These are phyloP conservation scores for Zygotorulaspora danielsina DNA, from an alignment of 805 yeast species.

Conservation along the genomic window DNA sequence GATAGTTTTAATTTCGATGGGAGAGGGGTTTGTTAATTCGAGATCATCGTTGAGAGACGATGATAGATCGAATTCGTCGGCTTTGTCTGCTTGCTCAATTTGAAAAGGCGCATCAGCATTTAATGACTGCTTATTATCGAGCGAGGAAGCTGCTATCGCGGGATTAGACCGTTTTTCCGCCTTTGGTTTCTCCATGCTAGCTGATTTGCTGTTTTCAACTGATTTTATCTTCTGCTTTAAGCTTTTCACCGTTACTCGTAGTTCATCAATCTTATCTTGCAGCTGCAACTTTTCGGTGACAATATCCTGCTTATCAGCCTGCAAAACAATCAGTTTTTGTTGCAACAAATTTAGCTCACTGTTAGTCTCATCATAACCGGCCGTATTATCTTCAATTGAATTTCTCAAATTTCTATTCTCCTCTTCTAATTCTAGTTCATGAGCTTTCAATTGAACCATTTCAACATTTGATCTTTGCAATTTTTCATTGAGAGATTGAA, in stretches of 20 bases:
- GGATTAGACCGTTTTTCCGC: not conserved
- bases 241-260: slow-evolving; percentile 16
- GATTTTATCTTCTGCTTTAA: slow-evolving; percentile 14
- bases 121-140: not conserved
- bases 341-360: slow-evolving; percentile 20
- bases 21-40: slow-evolving; percentile 34
- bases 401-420: slow-evolving; percentile 26
- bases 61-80: slow-evolving; percentile 34
- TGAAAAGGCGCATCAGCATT: not conserved
- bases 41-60: slow-evolving; percentile 33
- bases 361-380: slow-evolving; percentile 18
- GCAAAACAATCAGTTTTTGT: slow-evolving; percentile 18
- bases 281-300: slow-evolving; percentile 25
- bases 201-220: not conserved
- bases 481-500: slow-evolving; percentile 29
- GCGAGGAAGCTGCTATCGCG: not conserved
- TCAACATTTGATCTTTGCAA: slow-evolving; percentile 31
- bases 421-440: slow-evolving; percentile 28
- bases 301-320: slow-evolving; percentile 21
- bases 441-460: slow-evolving; percentile 30
- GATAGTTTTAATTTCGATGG: slow-evolving; percentile 21
- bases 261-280: slow-evolving; percentile 25
- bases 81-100: not conserved
- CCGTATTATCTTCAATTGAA: slow-evolving; percentile 17
- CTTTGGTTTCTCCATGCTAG: not conserved